These are phyloP conservation scores for Pseudogymnoascus sp. DNA, from an alignment of 2,329 filamentous ascomycete species.

Conservation along the genomic window DNA sequence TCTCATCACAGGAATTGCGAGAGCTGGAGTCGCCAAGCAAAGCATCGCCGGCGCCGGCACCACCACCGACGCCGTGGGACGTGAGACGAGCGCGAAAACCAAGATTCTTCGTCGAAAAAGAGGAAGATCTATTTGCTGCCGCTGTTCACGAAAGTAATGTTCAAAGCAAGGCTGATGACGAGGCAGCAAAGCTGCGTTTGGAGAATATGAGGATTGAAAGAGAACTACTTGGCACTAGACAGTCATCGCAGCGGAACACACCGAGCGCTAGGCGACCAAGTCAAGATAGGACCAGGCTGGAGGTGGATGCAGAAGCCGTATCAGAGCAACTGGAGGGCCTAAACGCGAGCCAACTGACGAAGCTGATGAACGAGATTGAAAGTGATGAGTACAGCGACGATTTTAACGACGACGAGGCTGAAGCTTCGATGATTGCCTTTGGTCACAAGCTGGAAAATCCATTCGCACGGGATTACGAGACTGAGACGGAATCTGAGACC, in stretches of 20 bases:
- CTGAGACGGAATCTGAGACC: not conserved
- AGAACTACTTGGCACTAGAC: not conserved
- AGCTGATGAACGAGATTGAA: not conserved
- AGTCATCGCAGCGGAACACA: not conserved
- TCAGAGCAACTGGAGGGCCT: not conserved
- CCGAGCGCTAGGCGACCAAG: not conserved
- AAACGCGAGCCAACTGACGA: not conserved
- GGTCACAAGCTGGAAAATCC: not conserved
- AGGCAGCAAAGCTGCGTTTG: not conserved
- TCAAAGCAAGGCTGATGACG: not conserved
- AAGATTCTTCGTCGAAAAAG: slow-evolving; percentile 25
- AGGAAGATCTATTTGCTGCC: slow-evolving; percentile 22
- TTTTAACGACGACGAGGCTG: not conserved
- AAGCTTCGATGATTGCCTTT: not conserved
- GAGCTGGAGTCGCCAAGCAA: slow-evolving; percentile 32
- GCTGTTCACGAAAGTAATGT: slow-evolving; percentile 21
- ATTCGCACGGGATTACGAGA: not conserved
- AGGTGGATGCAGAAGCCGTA: not conserved
- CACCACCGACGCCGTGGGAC: not conserved
- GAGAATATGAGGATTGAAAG: slow-evolving; percentile 3
- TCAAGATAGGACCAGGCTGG: not conserved
- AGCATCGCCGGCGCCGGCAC: not conserved
- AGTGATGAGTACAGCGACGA: not conserved
- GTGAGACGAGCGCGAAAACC: slow-evolving; percentile 7
- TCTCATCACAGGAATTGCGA: slow-evolving; percentile 40